These are phyloP conservation scores for Chalciporus pseudorubinellus DNA, from an alignment of 768 basidiomycete species.

Conservation along the genomic window DNA sequence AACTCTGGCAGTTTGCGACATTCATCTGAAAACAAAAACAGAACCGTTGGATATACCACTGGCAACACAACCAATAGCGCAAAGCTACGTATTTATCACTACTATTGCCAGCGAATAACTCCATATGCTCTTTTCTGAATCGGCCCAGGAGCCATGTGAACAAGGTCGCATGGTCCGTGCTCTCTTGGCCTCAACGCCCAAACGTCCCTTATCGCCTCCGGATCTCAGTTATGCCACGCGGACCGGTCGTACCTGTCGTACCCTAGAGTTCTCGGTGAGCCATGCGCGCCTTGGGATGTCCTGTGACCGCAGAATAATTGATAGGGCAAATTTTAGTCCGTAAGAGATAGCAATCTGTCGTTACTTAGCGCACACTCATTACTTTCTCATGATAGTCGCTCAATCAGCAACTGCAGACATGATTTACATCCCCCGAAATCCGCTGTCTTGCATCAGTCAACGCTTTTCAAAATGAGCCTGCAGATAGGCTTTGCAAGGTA, in stretches of 20 bases:
- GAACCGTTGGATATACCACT: background rate
- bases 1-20: too few relatives aligned
- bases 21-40: background rate
- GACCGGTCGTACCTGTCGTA: background rate
- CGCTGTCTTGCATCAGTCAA: too few relatives aligned
- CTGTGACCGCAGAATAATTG: background rate
- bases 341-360: background rate
- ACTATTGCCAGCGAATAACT: background rate
- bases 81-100: background rate
- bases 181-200: too few relatives aligned
- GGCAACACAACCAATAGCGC: background rate
- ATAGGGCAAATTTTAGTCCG: background rate
- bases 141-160: too few relatives aligned
- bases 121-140: too few relatives aligned
- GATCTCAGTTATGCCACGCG: slow-evolving; percentile 9
- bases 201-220: slow-evolving; percentile 6
- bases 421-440: background rate
- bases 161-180: background rate
- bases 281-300: background rate
- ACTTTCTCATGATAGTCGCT: background rate
- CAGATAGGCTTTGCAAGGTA: background rate
- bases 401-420: background rate
- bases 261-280: background rate
- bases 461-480: too few relatives aligned
- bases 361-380: background rate